phyloP scores from a whole-genome alignment of 257 asterid species.

The Ehretia macrophylla region DNA sequence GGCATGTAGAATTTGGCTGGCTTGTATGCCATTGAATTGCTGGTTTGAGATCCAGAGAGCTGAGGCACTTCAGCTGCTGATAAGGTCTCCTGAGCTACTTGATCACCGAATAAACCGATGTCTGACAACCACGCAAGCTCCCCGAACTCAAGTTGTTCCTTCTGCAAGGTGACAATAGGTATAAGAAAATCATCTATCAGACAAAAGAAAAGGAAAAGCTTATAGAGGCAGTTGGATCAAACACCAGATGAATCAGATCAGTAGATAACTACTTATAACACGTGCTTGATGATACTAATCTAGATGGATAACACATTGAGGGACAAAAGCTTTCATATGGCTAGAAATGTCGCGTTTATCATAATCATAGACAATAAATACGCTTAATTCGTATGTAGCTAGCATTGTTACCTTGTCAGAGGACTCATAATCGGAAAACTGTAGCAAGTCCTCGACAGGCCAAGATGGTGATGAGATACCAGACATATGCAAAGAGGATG shows the following conservation, averaged over 20 bases:
- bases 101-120: slow-evolving; percentile 60
- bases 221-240: background rate
- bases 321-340: no score
- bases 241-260: background rate
- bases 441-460: slow-evolving; percentile 80
- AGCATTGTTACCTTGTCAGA: slow-evolving; percentile 50
- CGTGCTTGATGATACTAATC: no score
- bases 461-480: slow-evolving; percentile 54
- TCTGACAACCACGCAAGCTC: slow-evolving; percentile 80
- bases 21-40: slow-evolving; percentile 27
- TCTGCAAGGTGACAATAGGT: slow-evolving; percentile 31
- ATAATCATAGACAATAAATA: no score
- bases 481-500: slow-evolving; percentile 37
- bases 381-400: background rate
- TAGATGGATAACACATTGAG: no score
- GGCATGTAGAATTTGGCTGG: slow-evolving; percentile 37
- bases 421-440: slow-evolving; percentile 64
- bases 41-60: slow-evolving; percentile 49
- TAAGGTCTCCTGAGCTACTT: slow-evolving; percentile 32
- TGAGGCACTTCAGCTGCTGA: slow-evolving; percentile 91
- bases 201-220: background rate
- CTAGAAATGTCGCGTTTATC: no score
- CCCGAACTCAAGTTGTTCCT: slow-evolving; percentile 74
- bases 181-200: background rate
- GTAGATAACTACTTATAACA: no score